Conservation (phyloP, 1,284 basidiomycete genomes). For the Tranzscheliella williamsii region DNA sequence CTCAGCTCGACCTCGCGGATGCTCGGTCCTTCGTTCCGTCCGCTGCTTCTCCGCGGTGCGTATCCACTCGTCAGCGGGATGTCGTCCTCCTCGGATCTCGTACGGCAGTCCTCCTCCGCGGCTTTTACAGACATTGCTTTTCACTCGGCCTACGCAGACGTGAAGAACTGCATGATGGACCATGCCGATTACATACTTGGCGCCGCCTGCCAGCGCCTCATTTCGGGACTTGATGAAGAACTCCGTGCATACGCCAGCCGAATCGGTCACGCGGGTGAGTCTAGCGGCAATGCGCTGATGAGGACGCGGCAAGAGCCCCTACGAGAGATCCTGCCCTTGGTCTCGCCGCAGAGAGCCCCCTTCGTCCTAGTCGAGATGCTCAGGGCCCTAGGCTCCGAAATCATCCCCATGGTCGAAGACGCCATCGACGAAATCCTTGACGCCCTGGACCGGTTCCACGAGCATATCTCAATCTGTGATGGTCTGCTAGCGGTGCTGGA, state of each 20-base stretch:
- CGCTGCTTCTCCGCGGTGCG: slow-evolving; percentile 33
- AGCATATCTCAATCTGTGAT: slow-evolving; percentile 39
- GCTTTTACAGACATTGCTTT: slow-evolving; percentile 37
- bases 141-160: slow-evolving; percentile 46
- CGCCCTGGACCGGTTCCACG: slow-evolving; percentile 56
- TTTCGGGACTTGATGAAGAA: slow-evolving; percentile 34
- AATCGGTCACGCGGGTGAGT: not conserved
- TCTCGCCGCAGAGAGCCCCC: slow-evolving; percentile 51
- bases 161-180: slow-evolving; percentile 46
- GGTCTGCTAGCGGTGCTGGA: slow-evolving; percentile 52
- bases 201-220: slow-evolving; percentile 48
- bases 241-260: slow-evolving; percentile 1
- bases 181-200: slow-evolving; percentile 58
- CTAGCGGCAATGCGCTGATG: not conserved
- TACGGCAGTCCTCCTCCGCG: slow-evolving; percentile 13
- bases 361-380: slow-evolving; percentile 59
- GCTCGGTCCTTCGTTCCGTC: slow-evolving; percentile 46
- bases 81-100: slow-evolving; percentile 8
- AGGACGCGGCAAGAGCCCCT: no score
- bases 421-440: slow-evolving; percentile 58
- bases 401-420: slow-evolving; percentile 55
- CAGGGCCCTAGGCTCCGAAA: slow-evolving; percentile 49
- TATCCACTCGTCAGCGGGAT: slow-evolving; percentile 52
- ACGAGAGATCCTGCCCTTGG: slow-evolving; percentile 26
- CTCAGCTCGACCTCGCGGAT: slow-evolving; percentile 33